These are phyloP conservation scores for Suillus weaverae DNA, from an alignment of 768 basidiomycete species.

Conservation along the genomic window DNA sequence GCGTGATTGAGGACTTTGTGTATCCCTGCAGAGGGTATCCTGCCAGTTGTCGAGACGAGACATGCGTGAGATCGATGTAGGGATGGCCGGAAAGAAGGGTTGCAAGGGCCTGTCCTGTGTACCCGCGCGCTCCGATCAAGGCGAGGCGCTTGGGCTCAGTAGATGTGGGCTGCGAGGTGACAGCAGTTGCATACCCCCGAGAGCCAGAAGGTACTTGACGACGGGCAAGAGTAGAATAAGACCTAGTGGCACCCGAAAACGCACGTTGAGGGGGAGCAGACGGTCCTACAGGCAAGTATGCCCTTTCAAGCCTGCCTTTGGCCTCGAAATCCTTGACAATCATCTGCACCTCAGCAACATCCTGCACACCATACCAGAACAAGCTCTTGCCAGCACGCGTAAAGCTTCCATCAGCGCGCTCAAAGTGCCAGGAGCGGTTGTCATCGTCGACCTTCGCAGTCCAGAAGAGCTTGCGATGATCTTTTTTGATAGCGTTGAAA, in stretches of 20 bases:
- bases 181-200: constrained; percentile 81
- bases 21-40: constrained; percentile 81
- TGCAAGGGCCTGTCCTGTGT: constrained; percentile 91
- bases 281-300: constrained; percentile 87
- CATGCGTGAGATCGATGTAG: constrained; percentile 85
- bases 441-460: constrained; percentile 96
- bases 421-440: constrained; percentile 98
- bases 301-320: constrained; percentile 81
- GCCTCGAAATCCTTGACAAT: constrained; percentile 73
- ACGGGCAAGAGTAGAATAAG: constrained; percentile 61
- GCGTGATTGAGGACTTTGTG: constrained; percentile 68
- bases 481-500: constrained; percentile 94
- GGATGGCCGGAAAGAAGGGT: constrained; percentile 88
- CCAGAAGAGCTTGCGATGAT: constrained; percentile 94
- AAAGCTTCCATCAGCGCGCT: constrained; percentile 97
- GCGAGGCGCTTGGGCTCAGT: constrained; percentile 86
- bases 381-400: constrained; percentile 90
- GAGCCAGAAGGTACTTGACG: constrained; percentile 46
- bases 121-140: constrained; percentile 94
- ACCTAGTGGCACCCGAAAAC: constrained; percentile 43
- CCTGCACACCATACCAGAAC: constrained; percentile 97
- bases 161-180: constrained; percentile 37
- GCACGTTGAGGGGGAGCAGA: constrained; percentile 55
- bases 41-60: constrained; percentile 92
- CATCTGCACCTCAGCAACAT: constrained; percentile 88